Conservation (phyloP, 352 stramenopile genomes). For the Globisporangium polare region DNA sequence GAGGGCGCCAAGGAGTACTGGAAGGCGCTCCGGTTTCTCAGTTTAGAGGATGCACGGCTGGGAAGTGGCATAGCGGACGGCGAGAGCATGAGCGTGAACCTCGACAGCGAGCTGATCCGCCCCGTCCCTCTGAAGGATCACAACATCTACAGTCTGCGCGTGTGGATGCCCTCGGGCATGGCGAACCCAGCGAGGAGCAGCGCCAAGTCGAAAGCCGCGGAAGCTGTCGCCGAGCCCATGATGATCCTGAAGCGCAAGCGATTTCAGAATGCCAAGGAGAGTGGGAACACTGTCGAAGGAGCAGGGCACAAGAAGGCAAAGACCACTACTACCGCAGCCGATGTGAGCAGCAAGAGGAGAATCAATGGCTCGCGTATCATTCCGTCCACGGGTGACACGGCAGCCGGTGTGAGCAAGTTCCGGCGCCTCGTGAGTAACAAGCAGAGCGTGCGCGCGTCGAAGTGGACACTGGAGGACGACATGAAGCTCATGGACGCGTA, state of each 20-base stretch:
- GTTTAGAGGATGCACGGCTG: constrained; percentile 55
- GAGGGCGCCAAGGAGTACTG: constrained; percentile 64
- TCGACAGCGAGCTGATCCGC: constrained; percentile 53
- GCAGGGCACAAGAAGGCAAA: constrained; percentile 21
- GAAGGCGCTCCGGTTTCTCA: constrained; percentile 69
- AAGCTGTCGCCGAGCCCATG: constrained; percentile 31
- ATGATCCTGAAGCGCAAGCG: constrained; percentile 55
- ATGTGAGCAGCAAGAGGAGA: neutral
- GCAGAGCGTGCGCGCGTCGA: constrained; percentile 46
- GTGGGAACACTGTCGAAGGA: constrained; percentile 1
- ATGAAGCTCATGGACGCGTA: constrained; percentile 66
- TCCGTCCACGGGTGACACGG: constrained; percentile 25
- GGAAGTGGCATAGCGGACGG: constrained; percentile 29
- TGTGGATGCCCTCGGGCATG: constrained; percentile 60
- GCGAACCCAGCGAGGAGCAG: constrained; percentile 34
- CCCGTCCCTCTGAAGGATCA: constrained; percentile 55
- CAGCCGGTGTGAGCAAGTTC: constrained; percentile 36
- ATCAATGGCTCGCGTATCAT: constrained; percentile 21
- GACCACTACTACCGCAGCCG: neutral
- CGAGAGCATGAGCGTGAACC: constrained; percentile 42
- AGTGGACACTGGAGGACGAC: constrained; percentile 66
- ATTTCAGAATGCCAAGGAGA: constrained; percentile 19
- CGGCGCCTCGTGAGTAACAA: constrained; percentile 45
- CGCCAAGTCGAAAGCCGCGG: constrained; percentile 52
- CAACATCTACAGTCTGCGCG: constrained; percentile 62